phyloP scores from a whole-genome alignment of 371 early-diverging fungal species.

The Rhizopus arrhizus region DNA sequence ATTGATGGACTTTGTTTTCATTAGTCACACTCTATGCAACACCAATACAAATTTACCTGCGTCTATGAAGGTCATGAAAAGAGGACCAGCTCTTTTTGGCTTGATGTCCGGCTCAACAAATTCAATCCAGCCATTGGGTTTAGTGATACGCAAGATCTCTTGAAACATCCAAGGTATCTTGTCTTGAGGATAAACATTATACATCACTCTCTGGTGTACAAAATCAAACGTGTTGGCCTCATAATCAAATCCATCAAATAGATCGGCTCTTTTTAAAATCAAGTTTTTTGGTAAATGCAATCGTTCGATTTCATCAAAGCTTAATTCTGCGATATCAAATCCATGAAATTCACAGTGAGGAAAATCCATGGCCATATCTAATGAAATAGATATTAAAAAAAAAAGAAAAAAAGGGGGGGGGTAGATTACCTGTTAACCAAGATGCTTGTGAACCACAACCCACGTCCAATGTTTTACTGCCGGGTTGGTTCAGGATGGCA shows the following conservation, averaged over 20 bases:
- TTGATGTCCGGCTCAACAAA: conserved; percentile 29
- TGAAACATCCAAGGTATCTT: conserved; percentile 24
- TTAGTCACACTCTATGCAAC: not conserved
- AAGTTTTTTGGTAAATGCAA: conserved; percentile 33
- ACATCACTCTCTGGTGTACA: conserved; percentile 40
- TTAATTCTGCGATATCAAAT: conserved; percentile 24
- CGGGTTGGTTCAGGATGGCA: conserved; percentile 8
- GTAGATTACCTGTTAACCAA: conserved; percentile 25
- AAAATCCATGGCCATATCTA: conserved; percentile 38
- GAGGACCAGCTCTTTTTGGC: conserved; percentile 21
- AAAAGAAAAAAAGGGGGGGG: no score
- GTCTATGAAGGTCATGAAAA: conserved; percentile 8
- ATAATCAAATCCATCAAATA: conserved; percentile 23
- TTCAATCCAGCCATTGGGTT: conserved; percentile 43
- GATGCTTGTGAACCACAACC: conserved; percentile 37
- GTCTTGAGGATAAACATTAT: conserved; percentile 24
- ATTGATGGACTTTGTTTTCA: not conserved
- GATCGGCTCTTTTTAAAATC: conserved; percentile 15
- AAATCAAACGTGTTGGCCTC: conserved; percentile 32
- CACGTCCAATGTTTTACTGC: conserved; percentile 28
- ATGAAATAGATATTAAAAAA: not conserved
- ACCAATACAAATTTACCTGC: conserved; percentile 3
- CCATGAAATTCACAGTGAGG: conserved; percentile 35
- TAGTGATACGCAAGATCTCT: conserved; percentile 32
- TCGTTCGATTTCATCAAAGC: not conserved